Conservation (phyloP, 140 eudicot species). For the Anethum foeniculum region DNA sequence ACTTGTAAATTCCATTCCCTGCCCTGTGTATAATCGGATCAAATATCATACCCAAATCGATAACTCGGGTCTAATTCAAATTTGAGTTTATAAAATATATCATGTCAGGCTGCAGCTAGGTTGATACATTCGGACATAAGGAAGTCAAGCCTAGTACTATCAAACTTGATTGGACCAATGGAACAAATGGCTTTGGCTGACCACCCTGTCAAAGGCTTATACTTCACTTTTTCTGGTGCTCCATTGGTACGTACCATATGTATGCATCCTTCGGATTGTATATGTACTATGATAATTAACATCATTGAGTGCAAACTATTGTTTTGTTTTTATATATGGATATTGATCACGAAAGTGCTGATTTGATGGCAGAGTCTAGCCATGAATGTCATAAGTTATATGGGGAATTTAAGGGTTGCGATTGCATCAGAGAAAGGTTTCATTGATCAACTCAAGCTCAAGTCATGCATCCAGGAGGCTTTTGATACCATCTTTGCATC, state of each 20-base stretch:
- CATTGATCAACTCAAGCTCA: constrained; percentile 47
- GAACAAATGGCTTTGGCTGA: constrained; percentile 61
- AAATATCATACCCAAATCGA: no score
- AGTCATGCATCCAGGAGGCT: constrained; percentile 47
- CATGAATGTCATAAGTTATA: constrained; percentile 60
- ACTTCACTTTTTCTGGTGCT: constrained; percentile 53
- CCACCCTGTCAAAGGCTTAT: constrained; percentile 68
- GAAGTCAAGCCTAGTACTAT: constrained; percentile 60
- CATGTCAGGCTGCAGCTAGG: constrained; percentile 43
- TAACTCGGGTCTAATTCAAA: no score
- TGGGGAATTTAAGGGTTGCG: constrained; percentile 61
- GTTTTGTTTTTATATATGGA: no score
- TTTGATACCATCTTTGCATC: constrained; percentile 34
- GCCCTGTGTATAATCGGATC: no score
- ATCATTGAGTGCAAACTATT: not conserved
- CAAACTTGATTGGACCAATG: constrained; percentile 73
- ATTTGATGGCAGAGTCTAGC: constrained; percentile 47
- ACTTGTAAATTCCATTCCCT: no score
- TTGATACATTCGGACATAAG: constrained; percentile 45
- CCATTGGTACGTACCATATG: constrained; percentile 48
- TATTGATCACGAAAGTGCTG: not conserved
- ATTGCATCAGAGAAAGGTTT: constrained; percentile 52
- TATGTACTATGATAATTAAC: no score
- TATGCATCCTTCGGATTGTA: not conserved
- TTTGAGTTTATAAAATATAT: no score